Evolutionary conservation across 192 early-diverging fungal genomes (phyloP).

Genomic region (Backusella luteola): DNA sequence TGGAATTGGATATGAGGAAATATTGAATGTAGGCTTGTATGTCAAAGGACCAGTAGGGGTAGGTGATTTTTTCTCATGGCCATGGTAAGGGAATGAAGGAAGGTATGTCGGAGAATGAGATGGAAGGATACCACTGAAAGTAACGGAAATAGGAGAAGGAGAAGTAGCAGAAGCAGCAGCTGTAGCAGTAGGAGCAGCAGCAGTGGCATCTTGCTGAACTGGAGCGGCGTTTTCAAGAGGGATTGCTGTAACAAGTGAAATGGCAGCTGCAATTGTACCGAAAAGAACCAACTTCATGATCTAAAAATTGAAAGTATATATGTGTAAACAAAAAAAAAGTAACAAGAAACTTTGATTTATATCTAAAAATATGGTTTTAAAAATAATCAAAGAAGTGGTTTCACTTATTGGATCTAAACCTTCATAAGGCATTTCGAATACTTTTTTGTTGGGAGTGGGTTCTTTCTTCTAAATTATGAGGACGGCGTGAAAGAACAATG

Average conservation of each 20-base stretch:
- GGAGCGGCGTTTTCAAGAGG: not conserved
- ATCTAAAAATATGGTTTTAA: not conserved
- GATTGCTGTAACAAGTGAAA: not conserved
- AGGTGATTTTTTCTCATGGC: not conserved
- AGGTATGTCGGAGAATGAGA: not conserved
- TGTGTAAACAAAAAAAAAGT: not conserved
- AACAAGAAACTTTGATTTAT: constrained; percentile 1
- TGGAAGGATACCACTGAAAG: not conserved
- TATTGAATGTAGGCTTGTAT: not conserved
- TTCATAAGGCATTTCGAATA: not conserved
- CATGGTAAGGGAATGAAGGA: not conserved
- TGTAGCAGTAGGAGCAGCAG: not conserved
- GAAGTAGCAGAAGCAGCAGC: not conserved
- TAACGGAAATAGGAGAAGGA: not conserved
- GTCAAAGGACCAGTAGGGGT: not conserved
- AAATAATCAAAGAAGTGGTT: not conserved
- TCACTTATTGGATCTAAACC: not conserved
- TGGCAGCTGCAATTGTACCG: not conserved
- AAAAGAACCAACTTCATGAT: not conserved
- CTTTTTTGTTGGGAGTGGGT: not conserved
- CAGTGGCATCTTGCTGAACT: not conserved
- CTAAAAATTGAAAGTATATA: not conserved
- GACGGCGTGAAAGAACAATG: not conserved
- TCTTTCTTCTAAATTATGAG: not conserved
- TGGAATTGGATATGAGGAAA: constrained; percentile 25